phyloP scores from a whole-genome alignment of 371 early-diverging fungal species.

The Mucor racemosus region DNA sequence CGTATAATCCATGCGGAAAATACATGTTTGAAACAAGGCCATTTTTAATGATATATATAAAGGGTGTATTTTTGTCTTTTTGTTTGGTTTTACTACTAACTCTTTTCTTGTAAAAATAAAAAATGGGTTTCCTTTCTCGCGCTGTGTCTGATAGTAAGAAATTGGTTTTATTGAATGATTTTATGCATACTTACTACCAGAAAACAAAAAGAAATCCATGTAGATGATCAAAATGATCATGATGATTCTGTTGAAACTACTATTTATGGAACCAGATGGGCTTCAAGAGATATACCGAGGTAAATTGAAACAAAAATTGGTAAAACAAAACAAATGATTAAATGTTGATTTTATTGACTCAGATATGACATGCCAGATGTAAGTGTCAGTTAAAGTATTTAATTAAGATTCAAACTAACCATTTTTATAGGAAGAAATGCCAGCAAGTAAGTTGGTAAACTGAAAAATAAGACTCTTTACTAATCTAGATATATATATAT shows the following conservation, averaged over 20 bases:
- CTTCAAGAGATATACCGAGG: conserved; percentile 47
- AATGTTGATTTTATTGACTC: not conserved
- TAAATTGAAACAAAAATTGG: conserved; percentile 20
- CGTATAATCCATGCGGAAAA: not conserved
- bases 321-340: not conserved
- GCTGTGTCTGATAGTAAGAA: conserved; percentile 31
- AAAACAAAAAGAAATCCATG: not conserved
- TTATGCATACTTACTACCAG: not conserved
- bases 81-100: no score
- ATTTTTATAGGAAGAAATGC: conserved; percentile 47
- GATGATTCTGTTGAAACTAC: conserved; percentile 28
- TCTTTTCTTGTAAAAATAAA: not conserved
- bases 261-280: conserved; percentile 54
- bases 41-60: not conserved
- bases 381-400: conserved; percentile 12
- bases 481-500: not conserved
- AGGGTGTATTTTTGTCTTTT: not conserved
- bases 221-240: not conserved
- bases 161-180: not conserved
- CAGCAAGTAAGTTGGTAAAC: conserved; percentile 32
- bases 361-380: conserved; percentile 53
- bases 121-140: conserved; percentile 39
- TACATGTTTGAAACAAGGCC: not conserved
- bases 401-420: not conserved
- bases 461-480: not conserved